phyloP scores from a whole-genome alignment of 2,329 filamentous ascomycete species.

The Gaeumannomyces tritici region DNA sequence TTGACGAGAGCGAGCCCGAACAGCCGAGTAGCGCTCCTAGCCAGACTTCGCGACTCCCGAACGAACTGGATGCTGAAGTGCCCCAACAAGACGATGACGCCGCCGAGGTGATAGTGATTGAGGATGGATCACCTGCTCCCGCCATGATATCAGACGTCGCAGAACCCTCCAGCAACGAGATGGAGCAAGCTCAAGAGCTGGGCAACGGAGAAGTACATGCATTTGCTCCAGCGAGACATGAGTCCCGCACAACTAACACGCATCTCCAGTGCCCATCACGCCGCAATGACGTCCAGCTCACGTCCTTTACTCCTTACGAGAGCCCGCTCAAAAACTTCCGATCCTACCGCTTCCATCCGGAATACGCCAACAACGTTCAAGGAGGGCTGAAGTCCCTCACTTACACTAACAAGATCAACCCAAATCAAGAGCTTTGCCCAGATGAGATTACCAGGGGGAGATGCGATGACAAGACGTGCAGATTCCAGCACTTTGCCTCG shows the following conservation, averaged over 20 bases:
- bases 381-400: constrained; percentile 83
- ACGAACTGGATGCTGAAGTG: constrained; percentile 7
- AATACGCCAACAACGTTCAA: constrained; percentile 57
- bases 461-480: constrained; percentile 66
- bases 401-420: constrained; percentile 85
- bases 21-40: background rate
- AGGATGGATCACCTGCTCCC: constrained; percentile 10
- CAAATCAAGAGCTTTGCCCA: constrained; percentile 63
- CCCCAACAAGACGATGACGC: constrained; percentile 4
- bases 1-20: constrained; percentile 6
- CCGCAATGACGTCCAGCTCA: background rate
- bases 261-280: background rate
- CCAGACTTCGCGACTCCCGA: background rate
- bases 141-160: constrained; percentile 21
- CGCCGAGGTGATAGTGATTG: constrained; percentile 9
- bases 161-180: constrained; percentile 12
- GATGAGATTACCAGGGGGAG: constrained; percentile 60
- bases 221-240: constrained; percentile 11
- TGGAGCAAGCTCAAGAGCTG: constrained; percentile 16
- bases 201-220: constrained; percentile 31
- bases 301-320: constrained; percentile 52
- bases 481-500: constrained; percentile 68
- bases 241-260: constrained; percentile 4
- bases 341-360: constrained; percentile 82
- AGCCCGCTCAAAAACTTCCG: constrained; percentile 77